Evolutionary conservation across 805 yeast genomes (phyloP).

Genomic region (Hanseniaspora mollemarum): DNA sequence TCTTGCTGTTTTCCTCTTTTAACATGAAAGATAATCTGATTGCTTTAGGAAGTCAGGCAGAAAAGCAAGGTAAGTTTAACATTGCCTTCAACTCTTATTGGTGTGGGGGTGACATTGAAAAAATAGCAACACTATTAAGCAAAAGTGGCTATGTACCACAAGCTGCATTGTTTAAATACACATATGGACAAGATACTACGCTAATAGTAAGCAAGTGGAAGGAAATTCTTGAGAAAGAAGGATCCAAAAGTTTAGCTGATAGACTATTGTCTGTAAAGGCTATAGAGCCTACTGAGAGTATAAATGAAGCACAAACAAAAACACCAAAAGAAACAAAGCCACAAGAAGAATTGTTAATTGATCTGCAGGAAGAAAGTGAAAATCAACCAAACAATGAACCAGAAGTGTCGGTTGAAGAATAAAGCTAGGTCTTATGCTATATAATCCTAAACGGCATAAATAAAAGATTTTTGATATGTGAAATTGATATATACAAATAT

Average conservation of each 20-base stretch:
- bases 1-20: slow-evolving; percentile 71
- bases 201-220: slow-evolving; percentile 58
- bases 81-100: slow-evolving; percentile 86
- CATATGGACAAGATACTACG: slow-evolving; percentile 48
- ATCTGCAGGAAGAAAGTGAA: slow-evolving; percentile 19
- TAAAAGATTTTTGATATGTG: too few species aligned
- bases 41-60: slow-evolving; percentile 56
- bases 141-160: slow-evolving; percentile 65
- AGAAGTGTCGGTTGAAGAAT: slow-evolving; percentile 25
- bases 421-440: too few species aligned
- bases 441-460: too few species aligned
- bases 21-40: slow-evolving; percentile 53
- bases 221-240: slow-evolving; percentile 37
- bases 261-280: slow-evolving; percentile 41
- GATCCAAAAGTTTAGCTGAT: slow-evolving; percentile 48
- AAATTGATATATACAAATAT: too few species aligned
- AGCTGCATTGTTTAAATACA: slow-evolving; percentile 67
- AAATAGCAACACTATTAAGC: slow-evolving; percentile 54
- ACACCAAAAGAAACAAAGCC: slow-evolving; percentile 19
- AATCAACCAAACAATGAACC: slow-evolving; percentile 20
- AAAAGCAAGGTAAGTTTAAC: slow-evolving; percentile 67
- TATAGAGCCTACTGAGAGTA: too few species aligned
- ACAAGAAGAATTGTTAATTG: slow-evolving; percentile 21
- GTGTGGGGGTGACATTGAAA: slow-evolving; percentile 61
- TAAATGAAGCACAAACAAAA: too few species aligned